These are phyloP conservation scores for Wickerhamiella australiensis DNA, from an alignment of 805 yeast species.

Conservation along the genomic window DNA sequence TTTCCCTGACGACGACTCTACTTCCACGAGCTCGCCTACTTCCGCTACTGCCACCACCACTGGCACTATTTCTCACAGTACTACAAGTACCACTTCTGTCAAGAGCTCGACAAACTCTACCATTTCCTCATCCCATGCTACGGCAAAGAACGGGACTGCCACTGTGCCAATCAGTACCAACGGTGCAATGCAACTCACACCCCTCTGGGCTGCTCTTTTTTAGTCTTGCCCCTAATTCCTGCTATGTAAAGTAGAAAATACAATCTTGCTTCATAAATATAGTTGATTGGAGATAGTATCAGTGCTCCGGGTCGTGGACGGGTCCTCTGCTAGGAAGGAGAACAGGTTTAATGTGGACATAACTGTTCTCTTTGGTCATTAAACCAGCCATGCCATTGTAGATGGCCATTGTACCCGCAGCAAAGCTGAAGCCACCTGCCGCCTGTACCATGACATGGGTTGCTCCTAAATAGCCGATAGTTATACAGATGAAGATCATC, in stretches of 20 bases:
- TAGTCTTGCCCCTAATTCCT: background rate
- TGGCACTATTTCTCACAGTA: background rate
- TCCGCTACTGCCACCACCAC: background rate
- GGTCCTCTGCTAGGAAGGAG: slow-evolving; percentile 31
- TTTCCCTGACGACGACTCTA: background rate
- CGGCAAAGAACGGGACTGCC: background rate
- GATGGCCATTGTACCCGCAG: slow-evolving; percentile 47
- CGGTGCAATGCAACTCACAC: background rate
- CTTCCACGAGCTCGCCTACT: background rate
- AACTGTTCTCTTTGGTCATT: slow-evolving; percentile 47
- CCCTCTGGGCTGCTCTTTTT: background rate
- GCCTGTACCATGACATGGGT: slow-evolving; percentile 34
- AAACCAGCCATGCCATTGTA: slow-evolving; percentile 54
- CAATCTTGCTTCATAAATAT: background rate
- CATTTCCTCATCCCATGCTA: background rate
- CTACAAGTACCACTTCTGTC: background rate
- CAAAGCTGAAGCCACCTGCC: slow-evolving; percentile 51
- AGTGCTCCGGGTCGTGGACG: background rate
- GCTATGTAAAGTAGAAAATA: too few species aligned
- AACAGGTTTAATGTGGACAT: slow-evolving; percentile 39
- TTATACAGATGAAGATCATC: slow-evolving; percentile 43
- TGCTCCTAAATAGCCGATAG: slow-evolving; percentile 40
- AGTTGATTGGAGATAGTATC: background rate
- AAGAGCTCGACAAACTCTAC: background rate
- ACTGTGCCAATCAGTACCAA: background rate